Conservation (phyloP, 352 stramenopile genomes). For the Pythium folliculosum region DNA sequence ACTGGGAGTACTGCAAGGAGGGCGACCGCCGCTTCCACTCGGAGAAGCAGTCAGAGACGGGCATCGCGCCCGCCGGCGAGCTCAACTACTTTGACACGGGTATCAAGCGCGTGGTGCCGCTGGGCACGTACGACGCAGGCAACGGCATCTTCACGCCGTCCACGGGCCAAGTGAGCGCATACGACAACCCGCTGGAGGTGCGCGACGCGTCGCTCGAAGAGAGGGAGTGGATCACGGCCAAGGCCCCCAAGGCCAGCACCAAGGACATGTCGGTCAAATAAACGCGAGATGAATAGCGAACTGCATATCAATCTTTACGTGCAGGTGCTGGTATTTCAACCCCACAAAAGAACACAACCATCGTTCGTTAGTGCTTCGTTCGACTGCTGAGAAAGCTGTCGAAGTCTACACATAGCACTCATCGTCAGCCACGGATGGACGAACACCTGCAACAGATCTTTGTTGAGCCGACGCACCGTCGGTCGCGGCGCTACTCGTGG, state of each 20-base stretch:
- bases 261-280: slow-evolving; percentile 74
- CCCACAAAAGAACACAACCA: not conserved
- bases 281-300: not conserved
- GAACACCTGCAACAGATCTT: not conserved
- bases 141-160: slow-evolving; percentile 77
- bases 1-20: slow-evolving; percentile 68
- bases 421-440: not conserved
- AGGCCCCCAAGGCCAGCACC: slow-evolving; percentile 67
- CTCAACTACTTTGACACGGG: slow-evolving; percentile 77
- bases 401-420: slow-evolving; percentile 29
- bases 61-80: slow-evolving; percentile 55
- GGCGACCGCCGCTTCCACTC: slow-evolving; percentile 71
- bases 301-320: not conserved
- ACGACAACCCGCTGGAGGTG: slow-evolving; percentile 57
- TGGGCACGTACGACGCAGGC: slow-evolving; percentile 74
- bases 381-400: slow-evolving; percentile 49
- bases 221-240: slow-evolving; percentile 55
- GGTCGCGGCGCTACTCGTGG: slow-evolving; percentile 41
- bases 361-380: slow-evolving; percentile 22
- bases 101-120: slow-evolving; percentile 59
- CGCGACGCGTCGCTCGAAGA: slow-evolving; percentile 54
- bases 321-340: not conserved
- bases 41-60: slow-evolving; percentile 54
- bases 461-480: slow-evolving; percentile 38
- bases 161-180: slow-evolving; percentile 48